Evolutionary conservation across 345 rosid species (phyloP).

Genomic region (Eucalyptus camaldulensis): DNA sequence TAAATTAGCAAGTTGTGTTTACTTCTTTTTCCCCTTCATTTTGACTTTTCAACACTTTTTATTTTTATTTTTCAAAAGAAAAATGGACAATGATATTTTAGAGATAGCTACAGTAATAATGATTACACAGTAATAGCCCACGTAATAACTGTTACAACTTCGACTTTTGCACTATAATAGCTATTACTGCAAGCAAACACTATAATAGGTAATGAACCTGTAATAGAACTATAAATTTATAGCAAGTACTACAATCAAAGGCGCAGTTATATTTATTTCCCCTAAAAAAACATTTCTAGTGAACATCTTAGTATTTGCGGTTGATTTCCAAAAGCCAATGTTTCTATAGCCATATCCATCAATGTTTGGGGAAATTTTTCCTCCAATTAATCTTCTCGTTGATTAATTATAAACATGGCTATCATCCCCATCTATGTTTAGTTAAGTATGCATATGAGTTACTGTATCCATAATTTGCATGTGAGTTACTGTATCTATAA

Average conservation of each 20-base stretch:
- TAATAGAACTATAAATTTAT: not conserved
- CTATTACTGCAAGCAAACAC: not conserved
- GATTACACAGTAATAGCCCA: not conserved
- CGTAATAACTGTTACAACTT: not conserved
- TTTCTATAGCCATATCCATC: not conserved
- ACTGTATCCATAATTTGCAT: too few relatives aligned
- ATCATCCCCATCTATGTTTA: too few relatives aligned
- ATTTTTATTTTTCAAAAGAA: not conserved
- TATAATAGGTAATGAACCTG: not conserved
- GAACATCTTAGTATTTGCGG: not conserved
- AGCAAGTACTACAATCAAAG: not conserved
- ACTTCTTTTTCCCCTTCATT: too few relatives aligned
- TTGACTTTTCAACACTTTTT: too few relatives aligned
- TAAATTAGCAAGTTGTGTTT: too few relatives aligned
- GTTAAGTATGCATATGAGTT: too few relatives aligned
- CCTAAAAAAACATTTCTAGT: not conserved
- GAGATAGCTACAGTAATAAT: not conserved
- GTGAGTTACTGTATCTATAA: too few relatives aligned
- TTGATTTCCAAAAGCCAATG: not conserved
- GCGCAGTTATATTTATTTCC: not conserved
- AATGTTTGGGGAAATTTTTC: not conserved
- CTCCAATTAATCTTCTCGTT: not conserved
- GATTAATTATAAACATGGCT: not conserved
- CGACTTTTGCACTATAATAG: not conserved
- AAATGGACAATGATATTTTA: not conserved